Evolutionary conservation across 306 rosid species (phyloP).

Genomic region (Calophaca sinica): DNA sequence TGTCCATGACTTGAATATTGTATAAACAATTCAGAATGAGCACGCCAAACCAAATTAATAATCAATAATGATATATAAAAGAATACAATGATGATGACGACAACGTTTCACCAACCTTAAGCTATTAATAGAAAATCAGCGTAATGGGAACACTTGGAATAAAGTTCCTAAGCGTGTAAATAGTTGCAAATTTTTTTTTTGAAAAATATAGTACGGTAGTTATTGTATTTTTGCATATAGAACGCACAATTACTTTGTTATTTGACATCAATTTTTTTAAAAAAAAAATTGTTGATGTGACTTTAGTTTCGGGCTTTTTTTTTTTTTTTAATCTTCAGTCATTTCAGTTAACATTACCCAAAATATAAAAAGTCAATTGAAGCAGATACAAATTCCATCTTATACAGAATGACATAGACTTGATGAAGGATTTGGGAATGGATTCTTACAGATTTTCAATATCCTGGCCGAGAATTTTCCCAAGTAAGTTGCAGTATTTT

Average conservation of each 20-base stretch:
- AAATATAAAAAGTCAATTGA: constrained; percentile 20
- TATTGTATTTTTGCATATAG: constrained; percentile 4
- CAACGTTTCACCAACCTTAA: constrained; percentile 46
- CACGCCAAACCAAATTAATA: constrained; percentile 16
- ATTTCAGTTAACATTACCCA: background rate
- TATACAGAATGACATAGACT: constrained; percentile 75
- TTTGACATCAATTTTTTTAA: background rate
- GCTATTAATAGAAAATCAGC: constrained; percentile 29
- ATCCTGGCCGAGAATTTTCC: constrained; percentile 95
- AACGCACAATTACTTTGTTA: background rate
- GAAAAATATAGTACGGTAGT: background rate
- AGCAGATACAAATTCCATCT: constrained; percentile 37
- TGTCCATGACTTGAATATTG: constrained; percentile 3
- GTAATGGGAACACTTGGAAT: constrained; percentile 30
- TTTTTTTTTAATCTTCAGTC: background rate
- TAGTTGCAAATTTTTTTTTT: constrained; percentile 19
- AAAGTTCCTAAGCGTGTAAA: constrained; percentile 6
- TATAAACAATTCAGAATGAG: constrained; percentile 42
- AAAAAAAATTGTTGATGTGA: constrained; percentile 31
- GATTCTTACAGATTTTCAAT: constrained; percentile 93
- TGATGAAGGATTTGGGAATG: constrained; percentile 95
- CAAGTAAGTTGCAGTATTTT: constrained; percentile 67
- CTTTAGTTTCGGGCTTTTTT: background rate
- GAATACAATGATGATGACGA: constrained; percentile 35
- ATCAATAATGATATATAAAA: constrained; percentile 4